These are phyloP conservation scores for Zanthoxylum bungeanum DNA, from an alignment of 345 rosid species.

Conservation along the genomic window DNA sequence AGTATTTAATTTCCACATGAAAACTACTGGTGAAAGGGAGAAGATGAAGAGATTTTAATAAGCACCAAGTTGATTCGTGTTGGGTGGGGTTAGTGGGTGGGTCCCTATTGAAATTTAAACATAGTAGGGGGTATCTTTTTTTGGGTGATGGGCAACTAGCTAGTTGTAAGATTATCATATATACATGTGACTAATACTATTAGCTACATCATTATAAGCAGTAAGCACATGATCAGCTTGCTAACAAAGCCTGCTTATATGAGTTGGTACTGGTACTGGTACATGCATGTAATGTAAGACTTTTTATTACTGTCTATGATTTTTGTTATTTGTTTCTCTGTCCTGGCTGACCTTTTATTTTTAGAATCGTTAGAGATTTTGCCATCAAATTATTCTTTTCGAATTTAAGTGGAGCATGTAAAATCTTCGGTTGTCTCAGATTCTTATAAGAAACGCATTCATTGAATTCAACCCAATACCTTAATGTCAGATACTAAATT, in stretches of 20 bases:
- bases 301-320: neutral
- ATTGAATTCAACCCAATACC: too few relatives aligned
- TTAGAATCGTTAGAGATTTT: too few relatives aligned
- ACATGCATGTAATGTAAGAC: neutral
- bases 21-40: too few relatives aligned
- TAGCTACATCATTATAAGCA: neutral
- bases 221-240: constrained; percentile 1
- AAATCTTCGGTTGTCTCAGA: too few relatives aligned
- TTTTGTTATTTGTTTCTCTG: neutral
- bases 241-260: neutral
- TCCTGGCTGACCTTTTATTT: too few relatives aligned
- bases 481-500: too few relatives aligned
- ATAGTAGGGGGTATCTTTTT: neutral
- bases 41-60: too few relatives aligned
- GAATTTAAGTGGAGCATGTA: too few relatives aligned
- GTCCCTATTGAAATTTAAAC: neutral
- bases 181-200: neutral
- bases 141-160: neutral
- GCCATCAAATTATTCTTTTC: too few relatives aligned
- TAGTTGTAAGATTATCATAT: neutral
- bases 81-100: constrained; percentile 1
- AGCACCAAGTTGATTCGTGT: neutral
- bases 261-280: neutral
- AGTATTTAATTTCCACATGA: too few relatives aligned
- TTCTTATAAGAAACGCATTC: too few relatives aligned